Evolutionary conservation across 306 rosid genomes (phyloP).

Genomic region (Pueraria montana): DNA sequence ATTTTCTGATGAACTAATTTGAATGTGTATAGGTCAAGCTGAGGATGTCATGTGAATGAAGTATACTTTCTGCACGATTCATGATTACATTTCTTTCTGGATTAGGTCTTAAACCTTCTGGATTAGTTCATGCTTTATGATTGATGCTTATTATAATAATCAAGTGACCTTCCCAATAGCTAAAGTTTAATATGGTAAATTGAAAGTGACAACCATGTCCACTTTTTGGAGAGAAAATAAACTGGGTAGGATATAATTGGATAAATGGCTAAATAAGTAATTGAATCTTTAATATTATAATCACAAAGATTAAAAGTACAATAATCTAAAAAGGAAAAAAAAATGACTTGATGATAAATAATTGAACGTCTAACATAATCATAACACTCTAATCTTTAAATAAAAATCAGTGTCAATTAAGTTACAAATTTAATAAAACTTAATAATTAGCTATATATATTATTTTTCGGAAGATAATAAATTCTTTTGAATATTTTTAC

Average conservation of each 20-base stretch:
- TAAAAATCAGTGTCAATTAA: background rate
- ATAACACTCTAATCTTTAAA: background rate
- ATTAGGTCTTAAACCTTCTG: background rate
- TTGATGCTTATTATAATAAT: background rate
- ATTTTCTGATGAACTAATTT: background rate
- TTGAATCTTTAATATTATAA: background rate
- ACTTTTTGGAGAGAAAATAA: background rate
- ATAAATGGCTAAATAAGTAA: background rate
- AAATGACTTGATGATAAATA: background rate
- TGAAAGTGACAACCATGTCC: constrained; percentile 14
- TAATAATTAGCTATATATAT: no score
- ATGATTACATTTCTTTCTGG: constrained; percentile 23
- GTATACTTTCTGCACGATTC: background rate
- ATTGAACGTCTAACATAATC: background rate
- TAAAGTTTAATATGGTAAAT: constrained; percentile 10
- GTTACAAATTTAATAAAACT: background rate
- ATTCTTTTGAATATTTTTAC: no score
- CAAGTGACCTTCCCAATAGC: background rate
- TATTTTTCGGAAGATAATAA: no score
- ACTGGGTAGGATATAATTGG: background rate
- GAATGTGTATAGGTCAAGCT: background rate
- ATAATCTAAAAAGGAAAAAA: no score
- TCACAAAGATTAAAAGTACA: background rate
- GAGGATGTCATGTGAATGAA: constrained; percentile 8
- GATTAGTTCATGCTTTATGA: background rate